These are phyloP conservation scores for Kodamaea alishanica DNA, from an alignment of 1,139 yeast genomes.

Conservation along the genomic window DNA sequence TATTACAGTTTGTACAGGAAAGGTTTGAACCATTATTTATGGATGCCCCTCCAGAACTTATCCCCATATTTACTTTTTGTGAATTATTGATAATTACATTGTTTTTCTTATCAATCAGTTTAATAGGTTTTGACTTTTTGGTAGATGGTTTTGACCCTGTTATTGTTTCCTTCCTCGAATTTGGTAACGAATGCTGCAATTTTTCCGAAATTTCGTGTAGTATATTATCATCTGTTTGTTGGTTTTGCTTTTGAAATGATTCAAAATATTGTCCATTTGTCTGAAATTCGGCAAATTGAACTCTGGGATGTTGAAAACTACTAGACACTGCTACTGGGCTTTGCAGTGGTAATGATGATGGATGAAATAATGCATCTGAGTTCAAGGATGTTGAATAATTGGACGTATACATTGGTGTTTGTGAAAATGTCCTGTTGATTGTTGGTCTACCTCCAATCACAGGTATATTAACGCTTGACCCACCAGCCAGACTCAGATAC, in stretches of 20 bases:
- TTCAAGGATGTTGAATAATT: conserved; percentile 9
- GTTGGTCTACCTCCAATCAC: conserved; percentile 11
- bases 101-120: conserved; percentile 9
- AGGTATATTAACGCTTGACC: conserved; percentile 5
- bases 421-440: conserved; percentile 14
- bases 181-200: conserved; percentile 12
- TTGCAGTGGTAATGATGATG: conserved; percentile 10
- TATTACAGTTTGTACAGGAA: conserved; percentile 25
- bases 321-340: conserved; percentile 3
- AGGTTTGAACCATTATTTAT: conserved; percentile 7
- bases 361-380: conserved; percentile 9
- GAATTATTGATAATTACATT: conserved; percentile 1
- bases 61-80: background rate
- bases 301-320: conserved; percentile 1
- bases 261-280: conserved; percentile 1
- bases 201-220: conserved; percentile 7
- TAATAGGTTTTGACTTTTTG: conserved; percentile 12
- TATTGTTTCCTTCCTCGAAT: conserved; percentile 8
- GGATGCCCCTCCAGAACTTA: background rate
- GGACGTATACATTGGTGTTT: conserved; percentile 12
- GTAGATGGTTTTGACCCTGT: conserved; percentile 5
- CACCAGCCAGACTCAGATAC: conserved; percentile 1
- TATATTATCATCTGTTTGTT: conserved; percentile 5
- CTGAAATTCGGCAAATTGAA: conserved; percentile 2
- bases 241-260: conserved; percentile 5